These are phyloP conservation scores for Hippophae rhamnoides DNA, from an alignment of 306 rosid species.

Conservation along the genomic window DNA sequence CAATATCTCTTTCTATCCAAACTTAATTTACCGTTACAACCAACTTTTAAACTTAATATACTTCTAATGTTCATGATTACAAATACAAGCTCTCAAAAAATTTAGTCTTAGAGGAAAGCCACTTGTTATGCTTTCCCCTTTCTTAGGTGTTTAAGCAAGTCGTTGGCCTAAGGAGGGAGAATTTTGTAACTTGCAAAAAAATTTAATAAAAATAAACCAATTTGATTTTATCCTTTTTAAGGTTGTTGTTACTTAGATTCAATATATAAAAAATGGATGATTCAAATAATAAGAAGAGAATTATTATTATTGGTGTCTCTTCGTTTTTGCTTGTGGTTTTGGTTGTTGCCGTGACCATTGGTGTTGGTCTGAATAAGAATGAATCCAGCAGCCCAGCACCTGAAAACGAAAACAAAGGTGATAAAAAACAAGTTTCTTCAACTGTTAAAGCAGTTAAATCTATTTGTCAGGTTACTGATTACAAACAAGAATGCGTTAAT, in stretches of 20 bases:
- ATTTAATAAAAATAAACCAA: no score
- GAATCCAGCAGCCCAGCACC: not conserved
- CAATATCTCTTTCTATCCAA: no score
- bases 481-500: conserved; percentile 41
- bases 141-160: no score
- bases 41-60: no score
- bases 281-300: conserved; percentile 15
- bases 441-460: conserved; percentile 42
- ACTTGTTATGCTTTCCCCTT: no score
- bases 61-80: no score
- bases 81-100: no score
- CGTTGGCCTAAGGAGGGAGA: no score
- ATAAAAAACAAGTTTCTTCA: conserved; percentile 11
- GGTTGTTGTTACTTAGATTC: not conserved
- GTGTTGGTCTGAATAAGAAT: conserved; percentile 15
- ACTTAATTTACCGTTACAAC: no score
- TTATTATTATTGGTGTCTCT: conserved; percentile 28
- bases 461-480: conserved; percentile 51
- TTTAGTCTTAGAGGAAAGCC: no score
- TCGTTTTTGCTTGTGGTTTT: conserved; percentile 46
- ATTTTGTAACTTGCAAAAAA: no score
- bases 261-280: conserved; percentile 12
- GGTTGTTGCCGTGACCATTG: conserved; percentile 49
- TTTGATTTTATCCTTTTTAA: no score
- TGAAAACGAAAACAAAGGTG: not conserved